phyloP scores from a whole-genome alignment of 768 basidiomycete genomes.

The Leccinum truebloodii region DNA sequence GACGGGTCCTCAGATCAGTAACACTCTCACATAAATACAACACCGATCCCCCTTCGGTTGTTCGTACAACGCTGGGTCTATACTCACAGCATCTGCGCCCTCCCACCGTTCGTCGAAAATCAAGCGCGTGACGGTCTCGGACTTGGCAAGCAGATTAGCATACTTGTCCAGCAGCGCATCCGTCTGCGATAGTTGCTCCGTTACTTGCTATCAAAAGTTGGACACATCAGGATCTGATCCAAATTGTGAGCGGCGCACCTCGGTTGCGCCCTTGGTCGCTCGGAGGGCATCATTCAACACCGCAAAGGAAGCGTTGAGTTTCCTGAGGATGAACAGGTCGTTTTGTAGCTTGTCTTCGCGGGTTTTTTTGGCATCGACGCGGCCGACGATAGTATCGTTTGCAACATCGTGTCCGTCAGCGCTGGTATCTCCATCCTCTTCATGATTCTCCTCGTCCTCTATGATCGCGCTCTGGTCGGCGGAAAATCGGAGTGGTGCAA shows the following conservation, averaged over 20 bases:
- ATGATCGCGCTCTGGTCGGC: conserved; percentile 27
- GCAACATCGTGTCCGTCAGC: conserved; percentile 15
- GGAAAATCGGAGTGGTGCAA: conserved; percentile 17
- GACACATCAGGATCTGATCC: background rate
- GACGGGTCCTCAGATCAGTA: background rate
- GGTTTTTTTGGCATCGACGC: conserved; percentile 32
- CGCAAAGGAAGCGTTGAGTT: conserved; percentile 70
- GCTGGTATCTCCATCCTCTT: conserved; percentile 13
- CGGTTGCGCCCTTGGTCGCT: conserved; percentile 65
- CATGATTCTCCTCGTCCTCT: conserved; percentile 25
- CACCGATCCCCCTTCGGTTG: background rate
- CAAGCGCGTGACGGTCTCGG: conserved; percentile 65
- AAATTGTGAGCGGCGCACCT: conserved; percentile 45
- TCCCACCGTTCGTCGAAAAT: conserved; percentile 79
- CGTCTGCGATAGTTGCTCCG: conserved; percentile 67
- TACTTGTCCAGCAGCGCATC: conserved; percentile 77
- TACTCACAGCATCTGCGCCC: conserved; percentile 68
- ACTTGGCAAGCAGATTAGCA: conserved; percentile 63
- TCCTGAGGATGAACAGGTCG: conserved; percentile 71
- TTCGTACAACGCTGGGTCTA: background rate
- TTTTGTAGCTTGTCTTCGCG: conserved; percentile 75
- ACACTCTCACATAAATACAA: background rate
- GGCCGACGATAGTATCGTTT: conserved; percentile 29
- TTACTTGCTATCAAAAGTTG: conserved; percentile 52
- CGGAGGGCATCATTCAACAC: conserved; percentile 67